Conservation (phyloP, 2,329 filamentous ascomycete genomes). For the Hypoxylon sp. region DNA sequence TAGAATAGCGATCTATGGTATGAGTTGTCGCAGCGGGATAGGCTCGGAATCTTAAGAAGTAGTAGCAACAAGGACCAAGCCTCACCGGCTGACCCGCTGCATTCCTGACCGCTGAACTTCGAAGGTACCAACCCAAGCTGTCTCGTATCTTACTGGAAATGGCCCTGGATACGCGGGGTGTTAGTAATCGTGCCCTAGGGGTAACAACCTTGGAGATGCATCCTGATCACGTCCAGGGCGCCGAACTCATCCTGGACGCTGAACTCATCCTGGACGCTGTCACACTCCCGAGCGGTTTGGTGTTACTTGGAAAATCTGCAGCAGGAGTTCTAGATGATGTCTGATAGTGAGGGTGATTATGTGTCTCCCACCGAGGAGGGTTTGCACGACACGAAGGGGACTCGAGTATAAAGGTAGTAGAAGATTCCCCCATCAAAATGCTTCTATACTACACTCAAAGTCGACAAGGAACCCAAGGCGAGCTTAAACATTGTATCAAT, state of each 20-base stretch:
- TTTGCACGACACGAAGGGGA: not conserved
- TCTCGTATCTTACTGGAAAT: conserved; percentile 4
- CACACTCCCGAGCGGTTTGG: conserved; percentile 11
- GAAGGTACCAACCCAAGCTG: not conserved
- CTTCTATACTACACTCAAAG: not conserved
- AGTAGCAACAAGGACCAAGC: not conserved
- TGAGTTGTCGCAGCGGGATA: conserved; percentile 17
- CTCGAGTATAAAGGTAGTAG: conserved; percentile 29
- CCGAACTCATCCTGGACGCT: not conserved
- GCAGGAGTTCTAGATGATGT: not conserved
- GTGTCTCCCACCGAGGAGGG: conserved; percentile 10
- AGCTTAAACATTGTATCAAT: conserved; percentile 2
- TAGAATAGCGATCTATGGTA: not conserved
- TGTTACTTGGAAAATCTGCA: conserved; percentile 16
- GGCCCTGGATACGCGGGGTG: not conserved
- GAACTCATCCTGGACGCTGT: not conserved
- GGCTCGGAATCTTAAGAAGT: conserved; percentile 24
- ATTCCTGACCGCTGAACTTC: conserved; percentile 18
- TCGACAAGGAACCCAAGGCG: conserved; percentile 7
- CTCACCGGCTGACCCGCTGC: conserved; percentile 26
- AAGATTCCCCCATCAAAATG: not conserved
- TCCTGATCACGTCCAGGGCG: not conserved
- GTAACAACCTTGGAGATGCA: conserved; percentile 1
- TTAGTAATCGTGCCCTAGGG: not conserved
- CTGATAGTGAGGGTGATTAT: conserved; percentile 18